Conservation (phyloP, 1,139 yeast species). For the Kodamaea sp. region DNA sequence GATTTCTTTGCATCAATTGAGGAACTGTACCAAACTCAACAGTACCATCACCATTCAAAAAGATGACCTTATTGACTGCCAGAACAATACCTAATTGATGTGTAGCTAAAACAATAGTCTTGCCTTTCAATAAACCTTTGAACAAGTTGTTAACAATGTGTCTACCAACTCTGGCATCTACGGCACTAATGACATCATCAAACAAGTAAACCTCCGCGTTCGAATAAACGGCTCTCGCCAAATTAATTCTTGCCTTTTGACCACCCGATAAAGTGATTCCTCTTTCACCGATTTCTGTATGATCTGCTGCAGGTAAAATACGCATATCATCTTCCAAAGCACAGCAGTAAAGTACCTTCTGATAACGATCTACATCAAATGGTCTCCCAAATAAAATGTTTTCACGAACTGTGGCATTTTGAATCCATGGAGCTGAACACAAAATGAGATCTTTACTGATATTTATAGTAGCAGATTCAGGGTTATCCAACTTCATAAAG, state of each 20-base stretch:
- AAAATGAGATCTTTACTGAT: constrained; percentile 29
- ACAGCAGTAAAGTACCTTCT: constrained; percentile 33
- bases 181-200: constrained; percentile 44
- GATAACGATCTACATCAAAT: constrained; percentile 28
- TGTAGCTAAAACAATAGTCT: constrained; percentile 36
- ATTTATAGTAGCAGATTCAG: constrained; percentile 22
- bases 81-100: constrained; percentile 35
- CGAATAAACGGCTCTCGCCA: constrained; percentile 42
- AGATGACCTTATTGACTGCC: constrained; percentile 31
- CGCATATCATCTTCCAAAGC: constrained; percentile 38
- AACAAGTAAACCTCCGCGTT: constrained; percentile 30
- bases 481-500: constrained; percentile 30
- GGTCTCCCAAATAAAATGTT: constrained; percentile 38
- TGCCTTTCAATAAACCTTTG: constrained; percentile 26
- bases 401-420: constrained; percentile 42
- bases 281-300: constrained; percentile 42
- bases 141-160: constrained; percentile 35
- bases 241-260: constrained; percentile 40
- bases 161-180: constrained; percentile 39
- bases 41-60: constrained; percentile 33
- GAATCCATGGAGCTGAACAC: constrained; percentile 43
- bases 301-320: constrained; percentile 33
- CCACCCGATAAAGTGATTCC: constrained; percentile 44
- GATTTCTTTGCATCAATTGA: constrained; percentile 24
- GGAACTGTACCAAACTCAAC: constrained; percentile 32